Percentiles rank a stretch among this genome's conserved stretches.
phyloP scores from a whole-genome alignment of 2,329 filamentous ascomycete genomes.

The Colletotrichum sp. region DNA sequence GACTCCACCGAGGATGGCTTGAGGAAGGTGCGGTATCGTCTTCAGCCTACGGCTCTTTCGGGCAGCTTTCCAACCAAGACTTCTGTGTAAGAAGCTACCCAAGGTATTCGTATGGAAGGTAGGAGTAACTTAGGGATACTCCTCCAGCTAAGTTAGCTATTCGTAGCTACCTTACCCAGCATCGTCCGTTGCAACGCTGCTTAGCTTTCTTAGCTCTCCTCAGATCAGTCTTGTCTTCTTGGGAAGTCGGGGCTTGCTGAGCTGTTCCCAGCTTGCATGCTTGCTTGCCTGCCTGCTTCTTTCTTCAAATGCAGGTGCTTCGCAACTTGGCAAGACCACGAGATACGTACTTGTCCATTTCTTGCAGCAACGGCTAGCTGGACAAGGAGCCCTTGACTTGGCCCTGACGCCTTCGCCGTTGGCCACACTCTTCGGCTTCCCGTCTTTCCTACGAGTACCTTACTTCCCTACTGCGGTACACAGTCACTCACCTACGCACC shows the following conservation, averaged over 20 bases:
- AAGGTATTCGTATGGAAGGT: not conserved
- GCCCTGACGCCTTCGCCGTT: not conserved
- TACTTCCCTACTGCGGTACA: not conserved
- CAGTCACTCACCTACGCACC: not conserved
- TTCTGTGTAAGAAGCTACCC: not conserved
- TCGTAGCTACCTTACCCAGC: not conserved
- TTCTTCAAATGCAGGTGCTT: not conserved
- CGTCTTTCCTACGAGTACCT: not conserved
- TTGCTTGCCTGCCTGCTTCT: not conserved
- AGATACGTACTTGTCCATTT: not conserved
- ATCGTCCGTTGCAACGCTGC: slow-evolving; percentile 7
- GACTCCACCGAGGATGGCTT: slow-evolving; percentile 1
- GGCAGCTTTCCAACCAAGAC: slow-evolving; percentile 41
- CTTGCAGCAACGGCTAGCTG: not conserved
- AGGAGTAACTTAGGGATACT: not conserved
- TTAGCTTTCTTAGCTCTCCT: not conserved
- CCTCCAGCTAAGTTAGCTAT: not conserved
- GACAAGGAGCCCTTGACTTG: not conserved
- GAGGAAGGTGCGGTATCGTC: slow-evolving; percentile 15
- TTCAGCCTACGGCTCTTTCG: slow-evolving; percentile 54
- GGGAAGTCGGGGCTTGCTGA: not conserved
- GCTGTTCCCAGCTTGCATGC: not conserved
- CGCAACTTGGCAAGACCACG: not conserved
- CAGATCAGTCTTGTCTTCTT: not conserved
- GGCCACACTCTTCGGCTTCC: not conserved